Evolutionary conservation across 352 stramenopile genomes (phyloP).

Genomic region (Pythium aquatile): DNA sequence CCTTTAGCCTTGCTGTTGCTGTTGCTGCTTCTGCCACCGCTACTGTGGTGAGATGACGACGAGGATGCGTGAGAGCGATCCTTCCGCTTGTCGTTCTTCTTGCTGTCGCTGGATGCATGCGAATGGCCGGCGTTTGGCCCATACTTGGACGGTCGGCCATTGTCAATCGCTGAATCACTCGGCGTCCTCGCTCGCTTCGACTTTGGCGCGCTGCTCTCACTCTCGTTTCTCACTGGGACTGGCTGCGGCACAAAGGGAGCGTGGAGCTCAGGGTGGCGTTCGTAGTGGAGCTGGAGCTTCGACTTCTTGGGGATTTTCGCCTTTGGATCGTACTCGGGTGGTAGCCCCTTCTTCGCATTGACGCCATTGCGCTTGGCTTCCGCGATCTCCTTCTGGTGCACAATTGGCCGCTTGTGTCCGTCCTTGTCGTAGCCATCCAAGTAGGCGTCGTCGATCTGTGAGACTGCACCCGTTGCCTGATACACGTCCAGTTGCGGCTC

Average conservation of each 20-base stretch:
- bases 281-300: neutral
- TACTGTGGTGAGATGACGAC: slow-evolving; percentile 1
- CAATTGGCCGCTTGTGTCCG: slow-evolving; percentile 16
- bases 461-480: slow-evolving; percentile 16
- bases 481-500: slow-evolving; percentile 23
- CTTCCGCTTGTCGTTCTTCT: slow-evolving; percentile 2
- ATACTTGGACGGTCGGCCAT: slow-evolving; percentile 10
- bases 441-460: slow-evolving; percentile 10
- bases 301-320: slow-evolving; percentile 26
- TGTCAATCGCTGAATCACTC: neutral
- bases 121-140: neutral
- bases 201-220: slow-evolving; percentile 1
- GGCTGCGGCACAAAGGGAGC: neutral
- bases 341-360: slow-evolving; percentile 14
- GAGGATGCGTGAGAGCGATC: neutral
- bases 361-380: slow-evolving; percentile 17
- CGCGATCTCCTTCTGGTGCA: slow-evolving; percentile 17
- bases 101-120: neutral
- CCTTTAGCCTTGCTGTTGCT: neutral
- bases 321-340: slow-evolving; percentile 10
- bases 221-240: neutral
- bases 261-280: neutral
- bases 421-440: slow-evolving; percentile 1
- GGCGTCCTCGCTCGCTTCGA: slow-evolving; percentile 10
- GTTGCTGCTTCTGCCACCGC: neutral